Evolutionary conservation across 495 filamentous ascomycete genomes (phyloP).

Genomic region (Penicillium herquei): DNA sequence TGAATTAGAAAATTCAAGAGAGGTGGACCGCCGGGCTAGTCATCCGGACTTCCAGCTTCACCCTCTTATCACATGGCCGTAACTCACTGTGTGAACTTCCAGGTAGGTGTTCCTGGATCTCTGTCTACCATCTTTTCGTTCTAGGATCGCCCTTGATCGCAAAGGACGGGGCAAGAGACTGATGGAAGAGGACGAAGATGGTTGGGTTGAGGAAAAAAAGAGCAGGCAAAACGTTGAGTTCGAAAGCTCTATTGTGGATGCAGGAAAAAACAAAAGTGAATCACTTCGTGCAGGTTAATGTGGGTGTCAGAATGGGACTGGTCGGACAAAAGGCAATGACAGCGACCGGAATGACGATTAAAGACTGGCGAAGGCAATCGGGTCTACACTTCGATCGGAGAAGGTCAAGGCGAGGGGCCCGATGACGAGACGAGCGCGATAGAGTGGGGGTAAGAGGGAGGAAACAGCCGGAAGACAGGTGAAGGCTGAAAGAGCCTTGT

Average conservation of each 20-base stretch:
- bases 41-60: neutral
- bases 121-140: constrained; percentile 89
- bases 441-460: constrained; percentile 11
- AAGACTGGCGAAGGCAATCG: constrained; percentile 7
- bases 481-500: constrained; percentile 4
- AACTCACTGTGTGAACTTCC: constrained; percentile 99
- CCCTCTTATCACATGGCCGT: neutral
- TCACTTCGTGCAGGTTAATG: constrained; percentile 3
- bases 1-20: neutral
- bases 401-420: constrained; percentile 18
- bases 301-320: constrained; percentile 14
- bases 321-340: constrained; percentile 15
- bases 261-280: constrained; percentile 5
- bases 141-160: constrained; percentile 33
- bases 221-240: constrained; percentile 9
- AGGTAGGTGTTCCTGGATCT: constrained; percentile 89
- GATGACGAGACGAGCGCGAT: constrained; percentile 19
- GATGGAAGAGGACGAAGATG: constrained; percentile 11
- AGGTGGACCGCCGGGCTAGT: neutral
- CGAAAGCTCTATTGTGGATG: constrained; percentile 20
- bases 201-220: constrained; percentile 9
- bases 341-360: neutral
- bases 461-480: neutral
- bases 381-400: constrained; percentile 13
- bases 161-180: constrained; percentile 7